These are phyloP conservation scores for Apiospora kogelbergensis DNA, from an alignment of 2,329 filamentous ascomycete genomes.

Conservation along the genomic window DNA sequence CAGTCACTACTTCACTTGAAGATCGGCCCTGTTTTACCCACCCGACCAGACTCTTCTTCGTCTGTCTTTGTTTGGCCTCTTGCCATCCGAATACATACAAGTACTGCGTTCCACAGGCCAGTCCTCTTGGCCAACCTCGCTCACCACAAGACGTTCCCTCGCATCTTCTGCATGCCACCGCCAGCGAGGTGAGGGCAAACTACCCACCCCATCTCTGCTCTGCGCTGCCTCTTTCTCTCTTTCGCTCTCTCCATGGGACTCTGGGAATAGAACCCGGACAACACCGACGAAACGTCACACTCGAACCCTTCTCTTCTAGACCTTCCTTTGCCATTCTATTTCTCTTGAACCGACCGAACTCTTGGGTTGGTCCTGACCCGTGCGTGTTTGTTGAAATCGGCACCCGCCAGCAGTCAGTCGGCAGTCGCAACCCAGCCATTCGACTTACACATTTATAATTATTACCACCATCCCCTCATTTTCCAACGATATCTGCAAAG, in stretches of 20 bases:
- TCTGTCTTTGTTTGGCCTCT: background rate
- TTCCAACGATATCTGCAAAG: background rate
- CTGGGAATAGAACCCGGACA: background rate
- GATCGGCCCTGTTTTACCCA: conserved; percentile 1
- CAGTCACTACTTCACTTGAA: background rate
- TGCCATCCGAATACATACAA: conserved; percentile 1
- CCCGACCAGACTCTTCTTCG: background rate
- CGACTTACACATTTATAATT: background rate
- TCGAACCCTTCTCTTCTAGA: background rate
- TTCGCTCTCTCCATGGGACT: background rate
- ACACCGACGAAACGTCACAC: background rate
- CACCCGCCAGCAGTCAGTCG: background rate
- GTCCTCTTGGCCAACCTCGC: background rate
- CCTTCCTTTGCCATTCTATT: background rate
- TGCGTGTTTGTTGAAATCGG: background rate
- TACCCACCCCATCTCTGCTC: background rate
- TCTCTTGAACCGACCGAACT: background rate
- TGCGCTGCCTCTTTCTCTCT: background rate
- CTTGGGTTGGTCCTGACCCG: no score
- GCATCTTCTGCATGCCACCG: background rate
- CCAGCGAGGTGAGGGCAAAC: conserved; percentile 4
- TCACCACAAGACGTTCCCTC: conserved; percentile 2
- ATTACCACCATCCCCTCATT: background rate
- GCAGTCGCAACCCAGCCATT: background rate
- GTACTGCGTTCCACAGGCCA: conserved; percentile 6